A percentile compares a stretch with the other conserved stretches of the same genome.
These are phyloP conservation scores for Lipomyces lipofer DNA, from an alignment of 805 yeast species.

Conservation along the genomic window DNA sequence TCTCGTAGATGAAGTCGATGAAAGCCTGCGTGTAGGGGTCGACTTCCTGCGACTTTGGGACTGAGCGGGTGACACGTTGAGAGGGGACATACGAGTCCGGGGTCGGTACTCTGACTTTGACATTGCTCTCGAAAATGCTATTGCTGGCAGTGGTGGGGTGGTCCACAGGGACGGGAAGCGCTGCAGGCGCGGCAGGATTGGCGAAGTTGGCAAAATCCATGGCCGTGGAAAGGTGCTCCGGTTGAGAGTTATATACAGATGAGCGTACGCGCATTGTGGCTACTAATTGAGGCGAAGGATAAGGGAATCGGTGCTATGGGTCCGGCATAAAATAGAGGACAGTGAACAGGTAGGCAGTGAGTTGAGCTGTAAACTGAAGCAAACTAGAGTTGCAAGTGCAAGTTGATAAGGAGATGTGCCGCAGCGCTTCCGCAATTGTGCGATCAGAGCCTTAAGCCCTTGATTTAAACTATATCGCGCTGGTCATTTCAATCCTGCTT, in stretches of 20 bases:
- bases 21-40: slow-evolving; percentile 25
- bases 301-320: no score
- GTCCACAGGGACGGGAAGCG: not conserved
- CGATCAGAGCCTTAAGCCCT: no score
- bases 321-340: no score
- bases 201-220: slow-evolving; percentile 2
- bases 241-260: not conserved
- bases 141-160: not conserved
- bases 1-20: slow-evolving; percentile 31
- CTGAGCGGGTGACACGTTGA: slow-evolving; percentile 17
- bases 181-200: not conserved
- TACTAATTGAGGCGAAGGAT: no score
- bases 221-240: not conserved
- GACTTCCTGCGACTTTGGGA: slow-evolving; percentile 8
- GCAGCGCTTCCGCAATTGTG: no score
- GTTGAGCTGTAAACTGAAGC: no score
- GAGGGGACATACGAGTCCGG: slow-evolving; percentile 7
- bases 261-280: not conserved
- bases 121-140: slow-evolving; percentile 7
- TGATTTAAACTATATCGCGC: no score
- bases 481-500: no score
- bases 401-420: no score
- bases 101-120: slow-evolving; percentile 2
- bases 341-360: no score
- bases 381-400: no score